Evolutionary conservation across 1,284 basidiomycete genomes (phyloP).

Genomic region (Dichomitus squalens): DNA sequence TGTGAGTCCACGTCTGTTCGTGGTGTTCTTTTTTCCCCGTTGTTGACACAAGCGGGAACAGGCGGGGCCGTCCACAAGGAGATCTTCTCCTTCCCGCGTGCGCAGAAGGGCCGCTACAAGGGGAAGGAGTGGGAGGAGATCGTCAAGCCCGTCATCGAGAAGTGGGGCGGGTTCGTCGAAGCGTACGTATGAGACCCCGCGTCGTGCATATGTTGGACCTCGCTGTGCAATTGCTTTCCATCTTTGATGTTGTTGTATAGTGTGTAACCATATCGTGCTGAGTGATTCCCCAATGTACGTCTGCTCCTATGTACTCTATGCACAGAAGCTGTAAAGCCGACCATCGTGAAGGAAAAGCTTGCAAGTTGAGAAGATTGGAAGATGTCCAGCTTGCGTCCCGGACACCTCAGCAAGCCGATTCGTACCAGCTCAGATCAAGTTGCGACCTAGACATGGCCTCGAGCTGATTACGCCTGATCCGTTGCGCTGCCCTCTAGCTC

Average conservation of each 20-base stretch:
- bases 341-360: too few species aligned
- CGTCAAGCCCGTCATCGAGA: slow-evolving; percentile 73
- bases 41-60: slow-evolving; percentile 22
- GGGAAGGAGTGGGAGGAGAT: slow-evolving; percentile 73
- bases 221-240: slow-evolving; percentile 3
- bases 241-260: not conserved
- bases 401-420: too few species aligned
- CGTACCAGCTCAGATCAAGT: too few species aligned
- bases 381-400: too few species aligned
- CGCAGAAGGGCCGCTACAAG: slow-evolving; percentile 49
- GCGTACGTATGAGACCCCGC: slow-evolving; percentile 28
- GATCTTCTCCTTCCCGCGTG: slow-evolving; percentile 70
- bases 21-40: not conserved
- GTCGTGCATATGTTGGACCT: not conserved
- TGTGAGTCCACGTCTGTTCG: slow-evolving; percentile 35
- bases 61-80: slow-evolving; percentile 70
- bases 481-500: too few species aligned
- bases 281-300: too few species aligned
- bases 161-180: slow-evolving; percentile 67
- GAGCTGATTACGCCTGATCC: too few species aligned
- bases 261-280: not conserved
- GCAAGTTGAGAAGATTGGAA: too few species aligned
- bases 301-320: too few species aligned
- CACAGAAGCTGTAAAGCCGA: too few species aligned
- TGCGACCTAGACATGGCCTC: too few species aligned